Base-by-base conservation (phyloP, 495 filamentous ascomycete species). In the Aspergillus cavernicola region DNA sequence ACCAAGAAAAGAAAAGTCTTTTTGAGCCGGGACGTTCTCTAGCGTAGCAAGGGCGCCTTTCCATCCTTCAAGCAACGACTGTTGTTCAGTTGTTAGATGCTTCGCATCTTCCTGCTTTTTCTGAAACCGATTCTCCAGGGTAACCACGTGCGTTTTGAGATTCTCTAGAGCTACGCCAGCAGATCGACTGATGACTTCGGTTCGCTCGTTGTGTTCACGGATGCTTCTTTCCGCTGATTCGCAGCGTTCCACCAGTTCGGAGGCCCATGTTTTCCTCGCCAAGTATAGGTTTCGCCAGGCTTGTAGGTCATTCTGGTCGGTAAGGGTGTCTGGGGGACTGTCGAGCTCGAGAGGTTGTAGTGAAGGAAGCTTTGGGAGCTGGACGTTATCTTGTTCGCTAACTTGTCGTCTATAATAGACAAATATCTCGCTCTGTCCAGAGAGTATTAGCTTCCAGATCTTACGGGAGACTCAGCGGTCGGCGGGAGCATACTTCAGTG, bases 241-340 rank as follows among this genome's bases (percentile, higher is more conserved):
- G 58, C 86, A 89, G 33, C 83, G 80, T 16, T 82, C 80, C 3
- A 85, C 75, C n/a, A 91, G 65, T 29, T 76, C 74, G 32, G 81
- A 57, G n/a, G 88, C 83, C 92, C 92, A 97, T 32, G 73, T 78
- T 48, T 81, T 79, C 23, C 90, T 81, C 19, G 82, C 74, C 63
- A 82, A 82, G 70, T 89, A 95, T 9, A 96, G 74, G 52, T 84
- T 82, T 62, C 87, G 87, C 89, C 90, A 96, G 79, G 87, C 81
- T 61, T 84, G 76, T 19, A 95, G 66, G 55, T 89, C 84, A 51
- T 84, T 86, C 44, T 86, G 79, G 57, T 89, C 80, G 13, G 83
- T 72, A 48, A 92, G 82, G 40, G 80, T 83, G 64, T 91, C 88
- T 31, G 91, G 90, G 11, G 88, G 80, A 40, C 70, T 75, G 5